Evolutionary conservation across 208 protist species (phyloP).

Genomic region (Wallacemonas collosoma): DNA sequence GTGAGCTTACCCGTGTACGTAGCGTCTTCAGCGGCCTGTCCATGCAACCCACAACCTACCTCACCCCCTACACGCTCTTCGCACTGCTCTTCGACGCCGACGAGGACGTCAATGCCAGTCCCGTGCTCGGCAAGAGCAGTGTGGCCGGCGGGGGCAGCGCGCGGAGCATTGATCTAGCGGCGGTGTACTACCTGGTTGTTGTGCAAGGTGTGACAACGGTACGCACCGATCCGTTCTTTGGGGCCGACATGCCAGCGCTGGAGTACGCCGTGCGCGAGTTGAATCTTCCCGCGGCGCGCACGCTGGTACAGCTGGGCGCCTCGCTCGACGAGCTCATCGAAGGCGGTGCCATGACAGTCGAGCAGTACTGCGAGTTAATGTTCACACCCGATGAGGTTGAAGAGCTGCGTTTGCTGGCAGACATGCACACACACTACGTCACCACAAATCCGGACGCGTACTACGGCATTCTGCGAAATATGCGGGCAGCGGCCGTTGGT

Average conservation of each 20-base stretch:
- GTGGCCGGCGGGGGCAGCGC: not conserved
- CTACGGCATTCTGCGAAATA: conserved; percentile 48
- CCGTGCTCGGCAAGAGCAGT: not conserved
- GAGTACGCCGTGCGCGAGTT: conserved; percentile 52
- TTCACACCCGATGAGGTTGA: conserved; percentile 39
- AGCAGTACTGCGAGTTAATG: conserved; percentile 37
- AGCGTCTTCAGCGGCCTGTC: conserved; percentile 50
- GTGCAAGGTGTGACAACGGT: conserved; percentile 53
- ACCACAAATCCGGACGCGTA: conserved; percentile 42
- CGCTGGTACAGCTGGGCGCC: conserved; percentile 59
- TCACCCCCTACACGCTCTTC: conserved; percentile 63
- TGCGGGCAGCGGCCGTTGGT: not conserved
- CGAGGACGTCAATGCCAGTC: not conserved
- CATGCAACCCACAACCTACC: conserved; percentile 50
- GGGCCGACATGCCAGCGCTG: conserved; percentile 47
- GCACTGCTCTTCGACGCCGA: conserved; percentile 40
- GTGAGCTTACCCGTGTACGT: conserved; percentile 46
- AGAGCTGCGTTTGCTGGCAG: conserved; percentile 33
- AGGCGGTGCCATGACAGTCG: conserved; percentile 44
- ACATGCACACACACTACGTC: conserved; percentile 26
- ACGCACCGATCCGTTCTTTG: conserved; percentile 47
- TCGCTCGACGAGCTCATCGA: conserved; percentile 47
- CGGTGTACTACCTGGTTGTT: conserved; percentile 54
- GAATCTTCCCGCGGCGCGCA: conserved; percentile 35
- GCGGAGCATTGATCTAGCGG: conserved; percentile 32